Base-by-base conservation (phyloP, 805 yeast genomes). In the Schizosaccharomyces cryophilus region DNA sequence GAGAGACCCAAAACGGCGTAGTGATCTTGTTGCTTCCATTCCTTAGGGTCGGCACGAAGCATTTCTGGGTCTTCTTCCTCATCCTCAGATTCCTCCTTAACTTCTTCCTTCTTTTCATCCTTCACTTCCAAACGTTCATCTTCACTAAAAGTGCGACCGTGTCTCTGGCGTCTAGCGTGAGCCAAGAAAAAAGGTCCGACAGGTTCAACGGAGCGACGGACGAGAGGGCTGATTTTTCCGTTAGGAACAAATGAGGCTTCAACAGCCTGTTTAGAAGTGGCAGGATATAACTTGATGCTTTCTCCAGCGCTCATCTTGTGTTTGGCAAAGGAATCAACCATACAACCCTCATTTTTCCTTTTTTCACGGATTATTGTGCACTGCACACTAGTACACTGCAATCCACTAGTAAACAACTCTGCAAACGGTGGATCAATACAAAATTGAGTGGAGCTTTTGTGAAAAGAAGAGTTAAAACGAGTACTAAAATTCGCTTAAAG, bases 61-160 rank as follows among this genome's bases (percentile, higher is more conserved):
- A 90, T 77, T 62, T 82, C 87, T 66, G 83, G 89, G 65, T 81
- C 84, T 69, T 88, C 94, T 40, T 71, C 72, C 61, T 79, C 82
- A 62, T 79, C 81, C 66, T 82, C 83, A 61, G 80, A 85, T 54
- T 70, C 74, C 62, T 68, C 74, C 65, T 71, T 77, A 61, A 71
- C 72, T 66, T 79, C 84, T 67, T 85, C 95, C 64, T 81, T 80
- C 62, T 74, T 73, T 68, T 79, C 78, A 68, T 85, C 95, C 73
- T 86, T 86, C 74, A 81, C 82, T 71, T 84, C 94, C 66, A 88
- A 76, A 72, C 85, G 83, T 75, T 93, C 98, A 70, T 80, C 93
- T 75, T 93, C 97, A 62, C 96, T 87, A 95, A 96, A 93, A 60
- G 97, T 87, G 76, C 95, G 96, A 72, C 95, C 95, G 75, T 95